Base-by-base conservation (phyloP, 192 early-diverging fungal species). In the Backusella morwellensis region DNA sequence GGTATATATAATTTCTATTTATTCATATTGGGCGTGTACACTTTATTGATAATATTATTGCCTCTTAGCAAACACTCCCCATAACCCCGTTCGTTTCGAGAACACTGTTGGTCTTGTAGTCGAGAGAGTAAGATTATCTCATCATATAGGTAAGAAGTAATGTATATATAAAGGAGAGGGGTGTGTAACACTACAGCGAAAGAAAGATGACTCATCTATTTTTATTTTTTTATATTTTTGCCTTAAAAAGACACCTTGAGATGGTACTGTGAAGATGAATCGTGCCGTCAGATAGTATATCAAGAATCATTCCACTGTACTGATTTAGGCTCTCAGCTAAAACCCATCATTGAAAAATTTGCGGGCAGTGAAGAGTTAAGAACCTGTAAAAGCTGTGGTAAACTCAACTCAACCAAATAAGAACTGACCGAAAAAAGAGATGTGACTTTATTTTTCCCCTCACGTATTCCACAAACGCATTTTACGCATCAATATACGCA, bases 21-120 rank as follows among this genome's bases (percentile, higher is more conserved):
- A 63, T 80, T 68, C 35, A 54, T 74, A n/a, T 68, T 50, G 47
- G 6, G 4, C 6, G 0, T 50, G 6, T 50, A n/a, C 47, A n/a
- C 19, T 68, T 59, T 66, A 38, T 40, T 38, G 1, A 21, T 68
- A 42, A 69, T 70, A 41, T 21, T 19, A 8, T 11, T 32, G 7
- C 19, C 35, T 34, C 69, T 11, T 78, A 95, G 96, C 88, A 29
- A 92, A 92, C 81, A 90, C 90, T n/a, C 98, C 98, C 4, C 98
- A 99, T 78, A 97, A 96, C 80, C 98, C 98, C 17, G 92, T 95
- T 66, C 88, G 98, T 35, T 98, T 94, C 80, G 93, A 88, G n/a
- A 82, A 99, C 73, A 98, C 98, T 0, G 86, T 99, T 71, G 98
- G 98, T 9, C 85, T 99, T n/a, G 98, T 99, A 17, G 87, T 99